phyloP scores from a whole-genome alignment of 768 basidiomycete genomes.

The Peribolospora baueri region DNA sequence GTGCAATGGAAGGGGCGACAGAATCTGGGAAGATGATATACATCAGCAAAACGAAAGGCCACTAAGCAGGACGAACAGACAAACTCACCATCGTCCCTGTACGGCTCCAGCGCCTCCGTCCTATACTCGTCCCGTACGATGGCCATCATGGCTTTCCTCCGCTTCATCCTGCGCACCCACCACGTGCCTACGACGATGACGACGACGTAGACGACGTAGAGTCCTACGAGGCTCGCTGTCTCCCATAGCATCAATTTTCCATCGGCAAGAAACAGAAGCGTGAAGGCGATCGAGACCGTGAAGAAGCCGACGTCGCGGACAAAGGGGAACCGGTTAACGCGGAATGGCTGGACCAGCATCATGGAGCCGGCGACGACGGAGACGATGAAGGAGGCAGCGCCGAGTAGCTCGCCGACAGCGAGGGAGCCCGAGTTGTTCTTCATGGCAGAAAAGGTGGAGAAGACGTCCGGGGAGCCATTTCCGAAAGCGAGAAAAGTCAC shows the following conservation, averaged over 20 bases:
- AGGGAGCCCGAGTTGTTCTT: slow-evolving; percentile 57
- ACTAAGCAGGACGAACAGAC: no score
- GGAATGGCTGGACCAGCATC: slow-evolving; percentile 87
- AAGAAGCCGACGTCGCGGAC: slow-evolving; percentile 89
- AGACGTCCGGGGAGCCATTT: slow-evolving; percentile 89
- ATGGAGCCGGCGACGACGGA: slow-evolving; percentile 94
- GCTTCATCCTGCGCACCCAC: slow-evolving; percentile 30
- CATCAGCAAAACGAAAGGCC: no score
- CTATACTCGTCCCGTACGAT: background rate
- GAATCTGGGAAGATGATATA: no score
- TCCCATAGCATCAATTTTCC: slow-evolving; percentile 47
- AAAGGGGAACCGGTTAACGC: slow-evolving; percentile 54
- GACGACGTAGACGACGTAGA: slow-evolving; percentile 54
- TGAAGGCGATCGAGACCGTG: slow-evolving; percentile 47
- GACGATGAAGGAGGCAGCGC: slow-evolving; percentile 85
- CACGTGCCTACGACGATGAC: slow-evolving; percentile 54
- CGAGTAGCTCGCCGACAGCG: slow-evolving; percentile 82
- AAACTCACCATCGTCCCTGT: no score
- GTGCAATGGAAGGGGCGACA: no score
- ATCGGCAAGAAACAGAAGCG: slow-evolving; percentile 56
- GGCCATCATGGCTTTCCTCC: slow-evolving; percentile 24
- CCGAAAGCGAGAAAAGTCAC: slow-evolving; percentile 94
- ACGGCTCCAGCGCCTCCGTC: no score
- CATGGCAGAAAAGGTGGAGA: slow-evolving; percentile 87
- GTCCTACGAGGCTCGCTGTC: slow-evolving; percentile 38